Percentiles rank a stretch among this genome's conserved stretches.
Conservation (phyloP, 768 basidiomycete genomes). For the Kondoa malvinella region DNA sequence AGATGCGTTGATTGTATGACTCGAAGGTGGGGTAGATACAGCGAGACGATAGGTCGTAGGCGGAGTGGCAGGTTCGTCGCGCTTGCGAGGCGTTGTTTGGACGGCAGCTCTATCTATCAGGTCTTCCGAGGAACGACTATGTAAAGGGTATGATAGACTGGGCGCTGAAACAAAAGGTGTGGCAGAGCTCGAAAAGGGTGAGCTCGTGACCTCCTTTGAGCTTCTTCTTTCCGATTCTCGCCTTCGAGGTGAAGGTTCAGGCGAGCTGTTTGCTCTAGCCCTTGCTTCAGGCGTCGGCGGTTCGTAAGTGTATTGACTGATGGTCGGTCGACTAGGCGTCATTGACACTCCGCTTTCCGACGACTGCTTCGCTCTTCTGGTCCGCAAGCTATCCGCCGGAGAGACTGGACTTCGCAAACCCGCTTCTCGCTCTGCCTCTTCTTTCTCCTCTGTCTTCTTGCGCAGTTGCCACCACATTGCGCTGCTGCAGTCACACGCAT, state of each 20-base stretch:
- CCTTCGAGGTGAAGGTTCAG: neutral
- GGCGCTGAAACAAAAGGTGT: too few relatives aligned
- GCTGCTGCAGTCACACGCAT: slow-evolving; percentile 81
- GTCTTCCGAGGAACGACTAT: too few relatives aligned
- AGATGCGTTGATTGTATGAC: neutral
- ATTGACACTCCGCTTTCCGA: neutral
- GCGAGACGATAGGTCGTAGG: neutral
- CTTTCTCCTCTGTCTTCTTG: slow-evolving; percentile 54
- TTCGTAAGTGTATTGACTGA: neutral
- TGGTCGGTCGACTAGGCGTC: neutral
- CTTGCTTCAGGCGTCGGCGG: neutral
- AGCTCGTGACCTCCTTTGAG: too few relatives aligned
- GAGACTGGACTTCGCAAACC: neutral
- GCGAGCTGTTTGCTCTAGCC: neutral
- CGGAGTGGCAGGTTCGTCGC: neutral
- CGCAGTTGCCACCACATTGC: slow-evolving; percentile 95
- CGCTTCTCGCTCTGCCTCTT: slow-evolving; percentile 24
- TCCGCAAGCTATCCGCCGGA: neutral
- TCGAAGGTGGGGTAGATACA: neutral
- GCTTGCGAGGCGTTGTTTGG: neutral
- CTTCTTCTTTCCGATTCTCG: neutral
- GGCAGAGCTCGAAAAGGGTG: too few relatives aligned
- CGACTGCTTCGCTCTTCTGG: neutral
- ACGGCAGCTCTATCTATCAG: too few relatives aligned
- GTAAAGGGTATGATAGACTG: too few relatives aligned